Conservation (phyloP, 805 yeast species). For the Saturnispora silvae region DNA sequence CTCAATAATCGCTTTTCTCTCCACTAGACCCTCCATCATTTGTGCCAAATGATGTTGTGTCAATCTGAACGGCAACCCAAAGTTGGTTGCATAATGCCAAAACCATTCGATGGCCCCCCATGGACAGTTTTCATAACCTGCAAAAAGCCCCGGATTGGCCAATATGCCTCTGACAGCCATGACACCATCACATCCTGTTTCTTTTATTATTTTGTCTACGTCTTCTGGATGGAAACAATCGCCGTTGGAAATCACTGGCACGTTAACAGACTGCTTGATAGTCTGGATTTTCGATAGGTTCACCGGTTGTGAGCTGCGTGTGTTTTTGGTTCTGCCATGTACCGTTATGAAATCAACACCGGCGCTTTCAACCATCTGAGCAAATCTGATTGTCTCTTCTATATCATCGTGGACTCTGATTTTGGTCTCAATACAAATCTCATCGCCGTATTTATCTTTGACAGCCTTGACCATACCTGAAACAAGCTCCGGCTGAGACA, state of each 20-base stretch:
- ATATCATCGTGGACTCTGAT: slow-evolving; percentile 78
- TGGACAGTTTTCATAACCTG: slow-evolving; percentile 64
- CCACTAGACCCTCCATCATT: slow-evolving; percentile 57
- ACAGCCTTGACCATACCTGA: slow-evolving; percentile 78
- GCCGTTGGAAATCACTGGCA: slow-evolving; percentile 97
- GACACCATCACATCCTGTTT: slow-evolving; percentile 79
- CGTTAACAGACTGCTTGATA: slow-evolving; percentile 43
- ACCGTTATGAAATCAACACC: slow-evolving; percentile 93
- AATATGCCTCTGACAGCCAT: slow-evolving; percentile 92
- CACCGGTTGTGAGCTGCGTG: slow-evolving; percentile 77
- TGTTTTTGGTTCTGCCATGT: slow-evolving; percentile 82
- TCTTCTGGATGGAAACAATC: slow-evolving; percentile 70
- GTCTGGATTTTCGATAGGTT: slow-evolving; percentile 69
- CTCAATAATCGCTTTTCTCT: slow-evolving; percentile 40
- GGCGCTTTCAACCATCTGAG: slow-evolving; percentile 61
- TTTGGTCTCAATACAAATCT: slow-evolving; percentile 78
- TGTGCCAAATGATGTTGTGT: slow-evolving; percentile 82
- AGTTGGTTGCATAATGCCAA: slow-evolving; percentile 66
- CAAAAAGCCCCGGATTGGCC: slow-evolving; percentile 79
- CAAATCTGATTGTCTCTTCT: slow-evolving; percentile 63
- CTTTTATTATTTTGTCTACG: slow-evolving; percentile 46
- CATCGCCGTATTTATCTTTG: slow-evolving; percentile 60
- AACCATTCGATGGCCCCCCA: slow-evolving; percentile 86
- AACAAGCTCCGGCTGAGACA: slow-evolving; percentile 72
- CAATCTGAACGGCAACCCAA: slow-evolving; percentile 77